Evolutionary conservation across 306 rosid species (phyloP).

Genomic region (Alnus glutinosa): DNA sequence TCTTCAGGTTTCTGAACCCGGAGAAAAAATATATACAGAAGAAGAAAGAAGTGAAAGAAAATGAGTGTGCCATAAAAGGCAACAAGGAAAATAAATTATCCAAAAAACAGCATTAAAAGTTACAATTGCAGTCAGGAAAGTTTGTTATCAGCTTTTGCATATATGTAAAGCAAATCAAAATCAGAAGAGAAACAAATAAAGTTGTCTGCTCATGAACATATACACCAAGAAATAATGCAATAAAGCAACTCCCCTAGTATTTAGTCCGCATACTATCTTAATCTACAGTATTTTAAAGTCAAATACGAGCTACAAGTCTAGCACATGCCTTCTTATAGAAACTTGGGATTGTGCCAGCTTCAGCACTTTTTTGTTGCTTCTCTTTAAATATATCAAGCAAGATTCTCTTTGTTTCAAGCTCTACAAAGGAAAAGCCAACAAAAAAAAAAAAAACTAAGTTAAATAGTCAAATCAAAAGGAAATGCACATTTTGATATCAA

Average conservation of each 20-base stretch:
- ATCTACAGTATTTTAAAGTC: constrained; percentile 16
- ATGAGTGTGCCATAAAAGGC: neutral
- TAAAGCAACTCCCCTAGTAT: constrained; percentile 8
- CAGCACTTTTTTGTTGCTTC: constrained; percentile 89
- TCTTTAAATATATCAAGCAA: constrained; percentile 97
- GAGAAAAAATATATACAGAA: constrained; percentile 9
- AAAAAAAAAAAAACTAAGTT: neutral
- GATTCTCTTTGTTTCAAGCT: constrained; percentile 95
- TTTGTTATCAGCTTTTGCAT: constrained; percentile 13
- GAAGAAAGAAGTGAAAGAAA: constrained; percentile 4
- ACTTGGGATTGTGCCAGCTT: constrained; percentile 93
- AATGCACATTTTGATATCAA: neutral
- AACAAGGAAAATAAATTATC: neutral
- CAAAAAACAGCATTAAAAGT: neutral
- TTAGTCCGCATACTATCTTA: neutral
- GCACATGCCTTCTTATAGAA: constrained; percentile 90
- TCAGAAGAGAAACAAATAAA: constrained; percentile 1
- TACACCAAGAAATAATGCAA: neutral
- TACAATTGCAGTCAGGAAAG: neutral
- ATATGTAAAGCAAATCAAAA: constrained; percentile 16
- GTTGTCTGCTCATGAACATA: neutral
- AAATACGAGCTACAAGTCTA: constrained; percentile 24
- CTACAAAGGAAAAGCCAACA: constrained; percentile 40
- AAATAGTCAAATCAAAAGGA: constrained; percentile 8
- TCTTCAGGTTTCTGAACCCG: constrained; percentile 94